Evolutionary conservation across 257 asterid species (phyloP), one percentile per base, ranked within the genome.

Genomic region (Solanum sitiens): DNA sequence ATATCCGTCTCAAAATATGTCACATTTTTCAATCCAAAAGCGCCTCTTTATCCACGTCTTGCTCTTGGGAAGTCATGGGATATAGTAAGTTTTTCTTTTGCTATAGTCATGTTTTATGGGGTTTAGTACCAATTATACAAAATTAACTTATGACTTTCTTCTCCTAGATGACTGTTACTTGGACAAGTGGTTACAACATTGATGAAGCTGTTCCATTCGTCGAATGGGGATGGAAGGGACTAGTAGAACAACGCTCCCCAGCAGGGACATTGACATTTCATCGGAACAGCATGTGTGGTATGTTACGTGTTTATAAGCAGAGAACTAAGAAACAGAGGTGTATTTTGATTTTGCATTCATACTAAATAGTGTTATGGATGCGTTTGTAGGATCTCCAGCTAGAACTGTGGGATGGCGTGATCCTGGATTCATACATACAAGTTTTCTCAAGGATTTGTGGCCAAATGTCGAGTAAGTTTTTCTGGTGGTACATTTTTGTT

Each of bases 331-430:
- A 56, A 8, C 27, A 59, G 67, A 59, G 27, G 67, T 20, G 21
- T 72, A 7, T 68, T 14, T 47, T 72, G 45, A 3, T 72, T 61
- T 76, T 76, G 37, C 84, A n/a, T 76, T 76, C 39, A 12, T 44
- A 44, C 9, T 44, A 63, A n/a, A 44, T 42, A 23, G 13, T 85
- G 59, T 42, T n/a, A 76, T n/a, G 61, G 30, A 25, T 1, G 37
- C 13, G 7, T 35, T 74, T 86, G 77, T 45, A 96, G 98, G 99
- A 86, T 47, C 98, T 71, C 99, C 98, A 27, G 99, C 99, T 8
- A 90, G 98, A 61, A 93, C 98, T 23, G 98, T 96, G 40, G 98
- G 99, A 20, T 96, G 98, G 98, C 98, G 99, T 47, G 95, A 96
- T 89, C 99, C 99, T 86, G 99, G 99, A 82, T 96, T 92, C 91